Evolutionary conservation across 2,329 filamentous ascomycete genomes (phyloP).

Genomic region (Acephala macrosclerotiorum): DNA sequence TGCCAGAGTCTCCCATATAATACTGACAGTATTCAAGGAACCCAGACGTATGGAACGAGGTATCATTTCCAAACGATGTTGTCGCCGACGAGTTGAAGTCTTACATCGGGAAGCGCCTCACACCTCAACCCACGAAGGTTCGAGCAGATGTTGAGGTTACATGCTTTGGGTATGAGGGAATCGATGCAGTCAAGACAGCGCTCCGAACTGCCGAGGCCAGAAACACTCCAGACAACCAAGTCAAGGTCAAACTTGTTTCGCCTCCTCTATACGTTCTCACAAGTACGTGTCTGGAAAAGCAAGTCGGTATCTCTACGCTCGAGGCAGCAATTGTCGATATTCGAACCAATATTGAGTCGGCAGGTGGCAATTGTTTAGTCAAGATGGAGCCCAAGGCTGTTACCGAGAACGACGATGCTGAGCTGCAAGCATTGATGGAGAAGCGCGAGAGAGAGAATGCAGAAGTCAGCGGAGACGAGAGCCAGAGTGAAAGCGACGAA

Average conservation of each 20-base stretch:
- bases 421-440: conserved; percentile 98
- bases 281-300: conserved; percentile 94
- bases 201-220: conserved; percentile 89
- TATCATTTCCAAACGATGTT: conserved; percentile 84
- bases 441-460: conserved; percentile 98
- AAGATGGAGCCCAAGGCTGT: conserved; percentile 99
- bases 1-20: conserved; percentile 15
- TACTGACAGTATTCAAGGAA: conserved; percentile 63
- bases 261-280: conserved; percentile 97
- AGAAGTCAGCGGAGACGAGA: conserved; percentile 97
- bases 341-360: conserved; percentile 76
- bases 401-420: conserved; percentile 97
- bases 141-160: conserved; percentile 97
- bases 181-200: conserved; percentile 96
- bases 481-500: conserved; percentile 93
- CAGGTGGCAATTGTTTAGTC: conserved; percentile 82
- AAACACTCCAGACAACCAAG: conserved; percentile 91
- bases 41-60: conserved; percentile 94
- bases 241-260: conserved; percentile 98
- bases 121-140: conserved; percentile 98
- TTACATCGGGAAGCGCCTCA: conserved; percentile 97
- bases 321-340: conserved; percentile 93
- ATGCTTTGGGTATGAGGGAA: conserved; percentile 95
- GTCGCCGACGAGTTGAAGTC: conserved; percentile 89
- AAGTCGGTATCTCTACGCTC: conserved; percentile 79